Evolutionary conservation across 345 rosid species (phyloP).

Genomic region (Pugionium cornutum): DNA sequence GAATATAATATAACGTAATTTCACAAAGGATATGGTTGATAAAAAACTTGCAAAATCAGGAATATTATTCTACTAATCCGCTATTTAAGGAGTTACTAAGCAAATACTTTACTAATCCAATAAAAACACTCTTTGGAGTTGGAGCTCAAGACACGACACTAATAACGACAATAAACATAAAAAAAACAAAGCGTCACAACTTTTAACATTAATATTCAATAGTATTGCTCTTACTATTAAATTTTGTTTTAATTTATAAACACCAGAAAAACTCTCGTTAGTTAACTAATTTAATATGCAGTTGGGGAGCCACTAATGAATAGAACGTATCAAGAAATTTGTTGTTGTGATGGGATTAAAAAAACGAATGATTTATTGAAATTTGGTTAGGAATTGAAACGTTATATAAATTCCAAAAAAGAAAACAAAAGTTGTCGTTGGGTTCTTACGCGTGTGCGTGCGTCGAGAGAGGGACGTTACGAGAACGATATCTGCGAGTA

Average conservation of each 20-base stretch:
- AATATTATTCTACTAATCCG: not conserved
- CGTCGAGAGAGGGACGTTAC: slow-evolving; percentile 34
- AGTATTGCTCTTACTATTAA: slow-evolving; percentile 1
- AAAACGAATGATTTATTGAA: not conserved
- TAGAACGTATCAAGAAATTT: slow-evolving; percentile 16
- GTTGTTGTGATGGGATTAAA: slow-evolving; percentile 18
- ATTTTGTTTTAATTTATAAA: slow-evolving; percentile 22
- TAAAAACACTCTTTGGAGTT: slow-evolving; percentile 16
- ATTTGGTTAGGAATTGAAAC: slow-evolving; percentile 18
- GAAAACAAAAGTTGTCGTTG: slow-evolving; percentile 32
- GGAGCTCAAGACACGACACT: slow-evolving; percentile 21
- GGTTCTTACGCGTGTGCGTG: slow-evolving; percentile 36
- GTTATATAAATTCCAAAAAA: slow-evolving; percentile 29
- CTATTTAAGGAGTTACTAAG: not conserved
- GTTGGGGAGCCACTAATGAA: slow-evolving; percentile 19
- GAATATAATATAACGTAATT: not conserved
- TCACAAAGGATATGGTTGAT: not conserved
- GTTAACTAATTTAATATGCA: slow-evolving; percentile 4
- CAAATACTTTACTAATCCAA: slow-evolving; percentile 17
- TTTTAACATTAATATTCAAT: slow-evolving; percentile 6
- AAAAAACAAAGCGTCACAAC: slow-evolving; percentile 9
- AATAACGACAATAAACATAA: slow-evolving; percentile 12
- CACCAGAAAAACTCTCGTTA: not conserved
- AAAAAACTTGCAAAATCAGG: not conserved
- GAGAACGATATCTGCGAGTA: slow-evolving; percentile 31